phyloP scores from a whole-genome alignment of 2,329 filamentous ascomycete species.

The Rugonectria rugulosa region DNA sequence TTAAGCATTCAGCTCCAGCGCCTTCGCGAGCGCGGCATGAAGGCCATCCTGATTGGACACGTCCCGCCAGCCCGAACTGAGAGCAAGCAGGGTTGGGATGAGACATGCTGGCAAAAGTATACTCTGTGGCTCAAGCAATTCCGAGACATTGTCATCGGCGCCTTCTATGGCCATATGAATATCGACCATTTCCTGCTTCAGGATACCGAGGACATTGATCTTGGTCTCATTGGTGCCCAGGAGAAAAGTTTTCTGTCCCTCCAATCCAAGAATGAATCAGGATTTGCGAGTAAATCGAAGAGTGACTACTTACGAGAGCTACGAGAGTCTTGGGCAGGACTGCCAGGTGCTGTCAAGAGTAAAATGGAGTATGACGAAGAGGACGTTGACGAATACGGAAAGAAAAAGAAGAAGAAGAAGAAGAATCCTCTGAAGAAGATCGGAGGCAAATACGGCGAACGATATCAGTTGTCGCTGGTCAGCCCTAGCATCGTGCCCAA shows the following conservation, averaged over 20 bases:
- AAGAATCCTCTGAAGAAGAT: slow-evolving; percentile 60
- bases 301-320: slow-evolving; percentile 79
- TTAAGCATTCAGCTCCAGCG: slow-evolving; percentile 86
- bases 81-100: slow-evolving; percentile 90
- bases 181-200: slow-evolving; percentile 96
- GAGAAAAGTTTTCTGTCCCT: slow-evolving; percentile 31
- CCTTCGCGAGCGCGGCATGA: slow-evolving; percentile 84
- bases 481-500: slow-evolving; percentile 91
- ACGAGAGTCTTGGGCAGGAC: slow-evolving; percentile 76
- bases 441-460: slow-evolving; percentile 82
- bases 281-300: slow-evolving; percentile 68
- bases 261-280: slow-evolving; percentile 52
- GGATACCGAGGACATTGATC: slow-evolving; percentile 79
- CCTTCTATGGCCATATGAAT: slow-evolving; percentile 95
- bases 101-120: slow-evolving; percentile 98
- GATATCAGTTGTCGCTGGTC: slow-evolving; percentile 83
- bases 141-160: slow-evolving; percentile 83
- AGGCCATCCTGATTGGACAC: slow-evolving; percentile 93
- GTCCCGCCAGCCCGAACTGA: slow-evolving; percentile 88
- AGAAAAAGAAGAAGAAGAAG: slow-evolving; percentile 59
- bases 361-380: slow-evolving; percentile 31
- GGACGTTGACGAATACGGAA: slow-evolving; percentile 26
- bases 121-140: slow-evolving; percentile 90
- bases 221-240: slow-evolving; percentile 57
- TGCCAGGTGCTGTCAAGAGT: slow-evolving; percentile 64